phyloP scores from a whole-genome alignment of 2,329 filamentous ascomycete species.

The Gaeumannomyces sp. region DNA sequence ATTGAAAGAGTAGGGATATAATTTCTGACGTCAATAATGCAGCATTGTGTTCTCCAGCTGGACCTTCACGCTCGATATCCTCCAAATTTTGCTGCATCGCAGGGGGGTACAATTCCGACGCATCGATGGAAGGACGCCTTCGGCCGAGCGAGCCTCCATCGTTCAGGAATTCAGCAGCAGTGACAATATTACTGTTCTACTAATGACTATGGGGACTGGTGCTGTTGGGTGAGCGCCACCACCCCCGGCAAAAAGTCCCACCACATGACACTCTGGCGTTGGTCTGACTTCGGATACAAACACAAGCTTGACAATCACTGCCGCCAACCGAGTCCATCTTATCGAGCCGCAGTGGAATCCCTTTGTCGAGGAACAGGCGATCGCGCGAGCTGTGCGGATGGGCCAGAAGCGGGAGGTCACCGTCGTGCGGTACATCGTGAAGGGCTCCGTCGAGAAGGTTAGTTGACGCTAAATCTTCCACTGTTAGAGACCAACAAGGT shows the following conservation, averaged over 20 bases:
- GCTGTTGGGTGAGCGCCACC: background rate
- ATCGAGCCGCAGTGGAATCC: slow-evolving; percentile 52
- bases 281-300: background rate
- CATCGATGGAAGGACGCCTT: slow-evolving; percentile 34
- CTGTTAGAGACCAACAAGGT: background rate
- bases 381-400: slow-evolving; percentile 40
- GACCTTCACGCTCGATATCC: slow-evolving; percentile 35
- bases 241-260: too few relatives aligned
- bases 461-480: slow-evolving; percentile 11
- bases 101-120: slow-evolving; percentile 26
- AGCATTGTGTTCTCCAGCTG: slow-evolving; percentile 41
- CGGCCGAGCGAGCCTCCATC: background rate
- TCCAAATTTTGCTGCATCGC: slow-evolving; percentile 24
- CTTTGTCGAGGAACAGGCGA: slow-evolving; percentile 43
- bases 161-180: background rate
- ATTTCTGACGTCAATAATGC: too few relatives aligned
- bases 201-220: background rate
- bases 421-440: slow-evolving; percentile 39
- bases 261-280: too few relatives aligned
- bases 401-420: slow-evolving; percentile 37
- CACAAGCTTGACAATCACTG: slow-evolving; percentile 38
- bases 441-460: slow-evolving; percentile 37
- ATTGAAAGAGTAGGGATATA: too few relatives aligned
- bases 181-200: background rate
- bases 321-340: slow-evolving; percentile 42